Percentiles rank a stretch among this genome's conserved stretches.
Evolutionary conservation across 2,329 filamentous ascomycete genomes (phyloP).

Genomic region (Eutypella sp.): DNA sequence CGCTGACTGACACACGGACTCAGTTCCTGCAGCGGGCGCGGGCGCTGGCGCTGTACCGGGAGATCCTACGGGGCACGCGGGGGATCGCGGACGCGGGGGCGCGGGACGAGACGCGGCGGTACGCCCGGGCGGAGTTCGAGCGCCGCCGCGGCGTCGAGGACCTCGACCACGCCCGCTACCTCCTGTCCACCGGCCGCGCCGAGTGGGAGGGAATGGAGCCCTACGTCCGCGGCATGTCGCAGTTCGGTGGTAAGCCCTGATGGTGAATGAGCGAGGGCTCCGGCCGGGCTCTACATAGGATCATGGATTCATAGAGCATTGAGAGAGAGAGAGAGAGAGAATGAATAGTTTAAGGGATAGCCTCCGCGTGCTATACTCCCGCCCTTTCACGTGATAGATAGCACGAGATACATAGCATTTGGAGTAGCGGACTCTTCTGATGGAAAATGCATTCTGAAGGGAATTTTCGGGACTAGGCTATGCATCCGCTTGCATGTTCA

Average conservation of each 20-base stretch:
- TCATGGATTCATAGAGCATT: no score
- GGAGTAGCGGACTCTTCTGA: background rate
- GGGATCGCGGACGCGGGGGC: slow-evolving; percentile 47
- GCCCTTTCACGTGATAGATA: no score
- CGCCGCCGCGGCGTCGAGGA: slow-evolving; percentile 53
- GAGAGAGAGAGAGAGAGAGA: background rate
- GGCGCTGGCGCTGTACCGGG: slow-evolving; percentile 53
- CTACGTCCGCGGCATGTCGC: slow-evolving; percentile 45
- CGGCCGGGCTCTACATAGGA: no score
- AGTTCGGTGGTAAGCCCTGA: background rate
- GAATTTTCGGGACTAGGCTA: background rate
- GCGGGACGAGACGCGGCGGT: slow-evolving; percentile 50
- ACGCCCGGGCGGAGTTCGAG: slow-evolving; percentile 57
- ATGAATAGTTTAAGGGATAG: no score
- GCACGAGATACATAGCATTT: no score
- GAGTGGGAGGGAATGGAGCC: slow-evolving; percentile 61
- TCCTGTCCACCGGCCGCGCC: slow-evolving; percentile 60
- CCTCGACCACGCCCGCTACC: slow-evolving; percentile 54
- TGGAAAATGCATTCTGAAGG: background rate
- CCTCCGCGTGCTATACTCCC: no score
- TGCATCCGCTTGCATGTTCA: background rate
- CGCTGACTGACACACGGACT: slow-evolving; percentile 4
- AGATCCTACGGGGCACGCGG: slow-evolving; percentile 49
- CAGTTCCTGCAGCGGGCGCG: slow-evolving; percentile 56
- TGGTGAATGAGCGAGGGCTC: background rate